Base-by-base conservation (phyloP, 805 yeast species). In the Starmerella khaoyaiensis region DNA sequence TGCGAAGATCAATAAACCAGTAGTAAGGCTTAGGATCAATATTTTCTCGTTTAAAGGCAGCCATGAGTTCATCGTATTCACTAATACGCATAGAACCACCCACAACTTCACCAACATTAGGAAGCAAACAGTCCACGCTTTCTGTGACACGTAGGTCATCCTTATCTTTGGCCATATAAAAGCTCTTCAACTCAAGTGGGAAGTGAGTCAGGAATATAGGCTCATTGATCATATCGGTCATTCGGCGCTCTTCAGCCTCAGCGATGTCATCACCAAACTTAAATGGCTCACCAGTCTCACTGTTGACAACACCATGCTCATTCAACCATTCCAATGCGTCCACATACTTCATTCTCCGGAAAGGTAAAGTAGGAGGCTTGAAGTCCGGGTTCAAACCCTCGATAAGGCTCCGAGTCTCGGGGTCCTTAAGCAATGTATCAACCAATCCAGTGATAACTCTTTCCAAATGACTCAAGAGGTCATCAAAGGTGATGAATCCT, bases 81-180 rank as follows among this genome's bases (percentile, higher is more conserved):
- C 70, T 74, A 49, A 83, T 84, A 72, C 99, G 86, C 99, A 90
- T 90, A 33, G 97, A 87, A 42, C 98, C 99, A 61, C 99, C 99
- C 31, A 93, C 82, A 55, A 90, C 79, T 65, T 90, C 99, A 59
- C 99, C 99, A 41, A 90, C 99, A 52, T 82, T 87, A 53, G 99
- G 99, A 95, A 90, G 86, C 58, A 90, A 70, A 25, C 90, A 95
- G 62, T 90, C 99, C 31, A 90, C 98, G 35, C 94, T 81, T 64
- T 93, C 98, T 39, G 99, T 90, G 54, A 90, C 96, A 56, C 95
- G 72, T 42, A 77, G 78, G 56, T 87, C 97, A 54, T 83, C 95
- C 5, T 60, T 56, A 62, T 94, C 82, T 61, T 76, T 82, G 65
- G 79, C 75, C 99, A 90, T 90, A 78, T 90, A 90, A 72, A 90